Evolutionary conservation across 225 moss, liverwort and hornwort genomes (phyloP).

Genomic region (Thuidium tamariscinum): DNA sequence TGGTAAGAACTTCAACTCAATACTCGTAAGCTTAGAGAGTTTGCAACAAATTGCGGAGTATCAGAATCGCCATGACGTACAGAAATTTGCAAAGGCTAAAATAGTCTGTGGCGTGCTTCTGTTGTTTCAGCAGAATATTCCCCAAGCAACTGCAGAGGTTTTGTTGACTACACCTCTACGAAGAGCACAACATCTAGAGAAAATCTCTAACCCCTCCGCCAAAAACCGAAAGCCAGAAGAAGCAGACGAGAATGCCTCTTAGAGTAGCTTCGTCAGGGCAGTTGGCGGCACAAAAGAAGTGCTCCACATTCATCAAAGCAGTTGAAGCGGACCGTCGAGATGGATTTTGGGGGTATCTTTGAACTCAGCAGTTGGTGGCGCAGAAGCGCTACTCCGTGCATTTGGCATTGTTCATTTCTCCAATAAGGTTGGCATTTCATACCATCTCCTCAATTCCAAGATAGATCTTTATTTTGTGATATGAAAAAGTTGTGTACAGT

Average conservation of each 20-base stretch:
- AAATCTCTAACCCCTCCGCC: slow-evolving; percentile 9
- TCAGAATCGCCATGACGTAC: background rate
- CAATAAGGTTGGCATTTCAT: slow-evolving; percentile 50
- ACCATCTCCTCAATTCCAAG: background rate
- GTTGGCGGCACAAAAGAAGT: slow-evolving; percentile 45
- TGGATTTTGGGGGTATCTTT: slow-evolving; percentile 20
- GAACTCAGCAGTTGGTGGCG: slow-evolving; percentile 43
- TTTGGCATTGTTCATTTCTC: slow-evolving; percentile 45
- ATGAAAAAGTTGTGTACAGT: background rate
- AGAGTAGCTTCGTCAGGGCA: slow-evolving; percentile 18
- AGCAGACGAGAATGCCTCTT: slow-evolving; percentile 20
- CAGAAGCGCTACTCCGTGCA: slow-evolving; percentile 44
- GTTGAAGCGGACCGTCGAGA: no score
- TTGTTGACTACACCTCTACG: slow-evolving; percentile 13
- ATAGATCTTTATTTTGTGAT: background rate
- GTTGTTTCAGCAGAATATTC: slow-evolving; percentile 6
- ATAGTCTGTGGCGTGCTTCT: background rate
- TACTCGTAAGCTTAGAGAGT: background rate
- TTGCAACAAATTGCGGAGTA: background rate
- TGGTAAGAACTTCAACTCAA: no score
- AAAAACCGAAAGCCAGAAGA: slow-evolving; percentile 29
- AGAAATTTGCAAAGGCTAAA: background rate
- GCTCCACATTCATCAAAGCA: slow-evolving; percentile 37
- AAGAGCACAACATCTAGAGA: slow-evolving; percentile 21
- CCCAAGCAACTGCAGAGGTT: background rate